These are phyloP conservation scores for Penicillium coffeae DNA, from an alignment of 495 filamentous ascomycete species.

Conservation along the genomic window DNA sequence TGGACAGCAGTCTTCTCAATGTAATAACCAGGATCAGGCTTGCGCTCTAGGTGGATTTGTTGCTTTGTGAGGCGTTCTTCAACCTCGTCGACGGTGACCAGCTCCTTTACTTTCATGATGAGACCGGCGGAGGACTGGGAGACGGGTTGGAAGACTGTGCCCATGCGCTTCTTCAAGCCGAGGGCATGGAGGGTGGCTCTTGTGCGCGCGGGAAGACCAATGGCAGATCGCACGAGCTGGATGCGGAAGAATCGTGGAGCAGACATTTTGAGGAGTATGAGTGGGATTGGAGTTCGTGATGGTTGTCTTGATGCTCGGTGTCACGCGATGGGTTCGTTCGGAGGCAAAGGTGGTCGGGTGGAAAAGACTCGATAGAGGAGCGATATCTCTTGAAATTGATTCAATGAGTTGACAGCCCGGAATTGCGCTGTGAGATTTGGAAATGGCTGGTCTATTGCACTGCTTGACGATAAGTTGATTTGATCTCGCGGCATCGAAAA, in stretches of 20 bases:
- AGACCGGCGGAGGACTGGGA: conserved; percentile 81
- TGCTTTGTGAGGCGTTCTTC: conserved; percentile 62
- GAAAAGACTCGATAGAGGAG: no score
- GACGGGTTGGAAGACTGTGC: conserved; percentile 89
- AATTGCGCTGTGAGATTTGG: background rate
- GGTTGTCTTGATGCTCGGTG: background rate
- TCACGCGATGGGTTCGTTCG: no score
- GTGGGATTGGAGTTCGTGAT: conserved; percentile 1
- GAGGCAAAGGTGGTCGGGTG: background rate
- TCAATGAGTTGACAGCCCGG: no score
- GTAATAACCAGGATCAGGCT: conserved; percentile 81
- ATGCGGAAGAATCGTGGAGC: conserved; percentile 92
- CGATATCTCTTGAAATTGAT: no score
- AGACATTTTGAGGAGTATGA: background rate
- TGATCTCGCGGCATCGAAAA: conserved; percentile 9
- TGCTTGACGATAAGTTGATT: background rate
- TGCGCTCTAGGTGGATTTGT: conserved; percentile 70
- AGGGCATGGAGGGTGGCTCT: conserved; percentile 83
- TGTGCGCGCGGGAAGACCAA: conserved; percentile 82
- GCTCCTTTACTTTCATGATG: conserved; percentile 96
- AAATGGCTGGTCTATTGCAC: background rate
- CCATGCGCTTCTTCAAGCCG: conserved; percentile 79
- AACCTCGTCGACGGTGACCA: conserved; percentile 84
- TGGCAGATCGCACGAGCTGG: conserved; percentile 87
- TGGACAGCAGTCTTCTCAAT: conserved; percentile 59